Evolutionary conservation across 2,329 filamentous ascomycete species (phyloP).

Genomic region (Xylariaceae sp.): DNA sequence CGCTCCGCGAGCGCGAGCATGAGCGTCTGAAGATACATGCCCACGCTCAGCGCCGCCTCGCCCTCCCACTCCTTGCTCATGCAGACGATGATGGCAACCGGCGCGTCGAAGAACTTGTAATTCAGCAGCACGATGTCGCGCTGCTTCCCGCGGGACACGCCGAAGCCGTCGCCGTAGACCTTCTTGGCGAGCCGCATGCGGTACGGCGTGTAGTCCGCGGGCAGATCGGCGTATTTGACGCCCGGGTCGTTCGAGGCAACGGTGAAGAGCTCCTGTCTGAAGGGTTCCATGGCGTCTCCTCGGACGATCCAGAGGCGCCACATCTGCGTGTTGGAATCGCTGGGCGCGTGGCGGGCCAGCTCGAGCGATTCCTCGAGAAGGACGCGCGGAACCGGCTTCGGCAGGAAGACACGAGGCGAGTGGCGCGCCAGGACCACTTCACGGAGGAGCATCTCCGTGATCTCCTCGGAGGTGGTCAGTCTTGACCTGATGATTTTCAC

Average conservation of each 20-base stretch:
- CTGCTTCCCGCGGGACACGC: constrained; percentile 16
- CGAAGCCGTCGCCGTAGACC: constrained; percentile 19
- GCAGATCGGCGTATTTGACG: constrained; percentile 5
- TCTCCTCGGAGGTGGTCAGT: background rate
- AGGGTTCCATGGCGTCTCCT: constrained; percentile 1
- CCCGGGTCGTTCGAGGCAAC: constrained; percentile 1
- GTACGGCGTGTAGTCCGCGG: constrained; percentile 5
- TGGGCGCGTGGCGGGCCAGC: constrained; percentile 17
- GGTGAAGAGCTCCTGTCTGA: constrained; percentile 3
- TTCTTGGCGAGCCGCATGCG: constrained; percentile 15
- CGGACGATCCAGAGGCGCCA: constrained; percentile 19
- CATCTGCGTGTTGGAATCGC: constrained; percentile 23
- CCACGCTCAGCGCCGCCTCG: constrained; percentile 14
- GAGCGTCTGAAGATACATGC: constrained; percentile 22
- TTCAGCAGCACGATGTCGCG: constrained; percentile 17
- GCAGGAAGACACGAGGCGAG: constrained; percentile 15
- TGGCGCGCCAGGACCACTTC: constrained; percentile 20
- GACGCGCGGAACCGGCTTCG: constrained; percentile 6
- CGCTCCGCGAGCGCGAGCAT: constrained; percentile 16
- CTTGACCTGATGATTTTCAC: background rate
- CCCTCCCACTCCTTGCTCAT: constrained; percentile 14
- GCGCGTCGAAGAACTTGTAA: constrained; percentile 23
- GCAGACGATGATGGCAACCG: constrained; percentile 19
- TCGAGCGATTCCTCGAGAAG: constrained; percentile 10
- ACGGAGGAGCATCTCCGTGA: constrained; percentile 14